phyloP scores from a whole-genome alignment of 805 yeast genomes.

The Pichia insulana region DNA sequence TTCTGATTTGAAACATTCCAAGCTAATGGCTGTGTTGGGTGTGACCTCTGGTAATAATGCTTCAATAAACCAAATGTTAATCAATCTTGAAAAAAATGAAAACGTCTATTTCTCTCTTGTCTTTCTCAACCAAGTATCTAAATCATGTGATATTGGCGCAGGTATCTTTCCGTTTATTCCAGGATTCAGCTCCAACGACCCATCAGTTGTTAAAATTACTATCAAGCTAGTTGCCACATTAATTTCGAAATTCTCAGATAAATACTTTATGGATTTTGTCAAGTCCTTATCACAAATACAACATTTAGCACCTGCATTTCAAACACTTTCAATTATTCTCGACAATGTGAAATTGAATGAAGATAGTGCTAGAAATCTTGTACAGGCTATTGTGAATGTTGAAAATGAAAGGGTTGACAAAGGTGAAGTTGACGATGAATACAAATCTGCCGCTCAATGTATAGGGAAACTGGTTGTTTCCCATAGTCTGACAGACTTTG shows the following conservation, averaged over 20 bases:
- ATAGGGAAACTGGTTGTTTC: slow-evolving; percentile 17
- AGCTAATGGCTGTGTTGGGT: slow-evolving; percentile 27
- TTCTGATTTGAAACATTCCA: slow-evolving; percentile 21
- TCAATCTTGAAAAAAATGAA: slow-evolving; percentile 14
- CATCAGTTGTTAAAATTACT: slow-evolving; percentile 34
- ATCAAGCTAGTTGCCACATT: slow-evolving; percentile 47
- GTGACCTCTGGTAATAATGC: slow-evolving; percentile 29
- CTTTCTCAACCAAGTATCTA: slow-evolving; percentile 44
- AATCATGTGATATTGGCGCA: slow-evolving; percentile 25
- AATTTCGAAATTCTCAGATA: slow-evolving; percentile 31
- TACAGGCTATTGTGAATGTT: slow-evolving; percentile 5
- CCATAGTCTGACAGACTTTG: slow-evolving; percentile 10
- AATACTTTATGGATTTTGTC: slow-evolving; percentile 33
- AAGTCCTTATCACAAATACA: slow-evolving; percentile 11
- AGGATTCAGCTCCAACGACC: slow-evolving; percentile 24
- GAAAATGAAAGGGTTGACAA: background rate
- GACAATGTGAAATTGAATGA: slow-evolving; percentile 1
- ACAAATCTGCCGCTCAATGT: slow-evolving; percentile 19
- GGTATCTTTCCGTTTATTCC: slow-evolving; percentile 30
- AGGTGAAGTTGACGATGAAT: slow-evolving; percentile 14
- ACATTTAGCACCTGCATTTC: slow-evolving; percentile 7
- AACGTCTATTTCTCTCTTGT: slow-evolving; percentile 27
- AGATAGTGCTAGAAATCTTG: slow-evolving; percentile 6
- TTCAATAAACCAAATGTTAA: slow-evolving; percentile 15
- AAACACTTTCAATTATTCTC: slow-evolving; percentile 11